Percentiles rank a stretch among this genome's conserved stretches.
These are phyloP conservation scores for Hymenoscyphus linearis DNA, from an alignment of 2,329 filamentous ascomycete genomes.

Conservation along the genomic window DNA sequence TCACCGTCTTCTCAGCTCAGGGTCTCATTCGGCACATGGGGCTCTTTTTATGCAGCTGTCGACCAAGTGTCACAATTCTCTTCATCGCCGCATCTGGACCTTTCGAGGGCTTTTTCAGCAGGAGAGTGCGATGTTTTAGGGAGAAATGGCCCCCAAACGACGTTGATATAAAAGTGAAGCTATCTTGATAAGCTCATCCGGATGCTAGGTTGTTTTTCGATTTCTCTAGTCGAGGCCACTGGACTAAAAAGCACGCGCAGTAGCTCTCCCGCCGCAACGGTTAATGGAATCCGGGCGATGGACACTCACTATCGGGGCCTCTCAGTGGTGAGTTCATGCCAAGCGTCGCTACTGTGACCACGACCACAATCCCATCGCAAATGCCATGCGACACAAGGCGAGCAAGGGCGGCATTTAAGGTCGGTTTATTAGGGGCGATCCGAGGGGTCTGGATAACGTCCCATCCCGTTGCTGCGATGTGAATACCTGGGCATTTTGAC, in stretches of 20 bases:
- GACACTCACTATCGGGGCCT: conserved; percentile 3
- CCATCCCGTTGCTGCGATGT: too few species aligned
- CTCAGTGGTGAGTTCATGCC: conserved; percentile 14
- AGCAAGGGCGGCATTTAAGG: conserved; percentile 3
- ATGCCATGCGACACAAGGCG: conserved; percentile 10
- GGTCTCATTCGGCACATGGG: conserved; percentile 1
- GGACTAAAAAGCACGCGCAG: conserved; percentile 15
- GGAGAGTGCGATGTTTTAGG: neutral
- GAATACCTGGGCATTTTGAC: too few species aligned
- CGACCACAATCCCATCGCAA: conserved; percentile 8
- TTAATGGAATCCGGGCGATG: conserved; percentile 12
- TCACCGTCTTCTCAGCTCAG: neutral
- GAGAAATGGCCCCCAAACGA: conserved; percentile 1
- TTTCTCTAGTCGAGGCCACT: conserved; percentile 5
- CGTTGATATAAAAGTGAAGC: conserved; percentile 10
- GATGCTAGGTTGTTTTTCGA: neutral
- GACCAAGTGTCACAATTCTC: neutral
- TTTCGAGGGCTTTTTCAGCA: neutral
- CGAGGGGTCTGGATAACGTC: neutral
- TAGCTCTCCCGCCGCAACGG: conserved; percentile 23
- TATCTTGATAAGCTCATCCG: conserved; percentile 3
- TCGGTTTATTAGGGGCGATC: conserved; percentile 10
- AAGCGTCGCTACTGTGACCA: conserved; percentile 9
- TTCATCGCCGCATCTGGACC: neutral
- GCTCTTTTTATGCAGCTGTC: neutral